phyloP scores from a whole-genome alignment of 768 basidiomycete species.

The Auricularia heimuer region DNA sequence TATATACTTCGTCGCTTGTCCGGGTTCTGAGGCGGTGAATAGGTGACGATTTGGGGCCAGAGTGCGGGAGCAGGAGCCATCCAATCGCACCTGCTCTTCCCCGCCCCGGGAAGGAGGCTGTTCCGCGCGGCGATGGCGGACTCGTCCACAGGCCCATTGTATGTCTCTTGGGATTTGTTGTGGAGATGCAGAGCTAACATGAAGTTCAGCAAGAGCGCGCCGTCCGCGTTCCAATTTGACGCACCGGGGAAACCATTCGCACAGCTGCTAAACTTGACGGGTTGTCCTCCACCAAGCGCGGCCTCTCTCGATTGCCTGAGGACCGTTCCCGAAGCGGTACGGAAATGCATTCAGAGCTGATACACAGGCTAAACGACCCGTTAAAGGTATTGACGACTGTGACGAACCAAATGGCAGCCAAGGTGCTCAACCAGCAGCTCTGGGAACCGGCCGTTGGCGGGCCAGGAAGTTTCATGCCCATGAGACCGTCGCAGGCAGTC shows the following conservation, averaged over 20 bases:
- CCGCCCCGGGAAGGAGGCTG: slow-evolving; percentile 16
- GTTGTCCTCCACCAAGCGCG: slow-evolving; percentile 24
- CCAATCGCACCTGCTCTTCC: slow-evolving; percentile 11
- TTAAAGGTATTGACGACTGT: slow-evolving; percentile 8
- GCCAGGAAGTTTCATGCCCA: slow-evolving; percentile 12
- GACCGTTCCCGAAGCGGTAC: slow-evolving; percentile 34
- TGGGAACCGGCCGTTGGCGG: slow-evolving; percentile 17
- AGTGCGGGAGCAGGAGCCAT: slow-evolving; percentile 12
- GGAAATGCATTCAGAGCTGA: neutral
- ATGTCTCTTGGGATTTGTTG: slow-evolving; percentile 12
- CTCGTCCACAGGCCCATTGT: slow-evolving; percentile 48
- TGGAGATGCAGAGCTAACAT: neutral
- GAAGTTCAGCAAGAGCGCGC: slow-evolving; percentile 39
- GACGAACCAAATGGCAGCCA: slow-evolving; percentile 9
- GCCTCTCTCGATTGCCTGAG: slow-evolving; percentile 36
- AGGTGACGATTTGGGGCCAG: slow-evolving; percentile 52
- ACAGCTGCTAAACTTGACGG: slow-evolving; percentile 35
- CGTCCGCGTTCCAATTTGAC: slow-evolving; percentile 36
- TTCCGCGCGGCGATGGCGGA: slow-evolving; percentile 47
- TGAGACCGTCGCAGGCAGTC: slow-evolving; percentile 11
- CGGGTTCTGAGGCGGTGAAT: neutral
- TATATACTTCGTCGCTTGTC: neutral
- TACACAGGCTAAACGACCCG: neutral
- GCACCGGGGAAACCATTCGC: slow-evolving; percentile 41
- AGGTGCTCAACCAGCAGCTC: slow-evolving; percentile 12